A percentile compares a stretch with the other conserved stretches of the same genome.
phyloP scores from a whole-genome alignment of 1,284 basidiomycete genomes.

The Malassezia sympodialis region DNA sequence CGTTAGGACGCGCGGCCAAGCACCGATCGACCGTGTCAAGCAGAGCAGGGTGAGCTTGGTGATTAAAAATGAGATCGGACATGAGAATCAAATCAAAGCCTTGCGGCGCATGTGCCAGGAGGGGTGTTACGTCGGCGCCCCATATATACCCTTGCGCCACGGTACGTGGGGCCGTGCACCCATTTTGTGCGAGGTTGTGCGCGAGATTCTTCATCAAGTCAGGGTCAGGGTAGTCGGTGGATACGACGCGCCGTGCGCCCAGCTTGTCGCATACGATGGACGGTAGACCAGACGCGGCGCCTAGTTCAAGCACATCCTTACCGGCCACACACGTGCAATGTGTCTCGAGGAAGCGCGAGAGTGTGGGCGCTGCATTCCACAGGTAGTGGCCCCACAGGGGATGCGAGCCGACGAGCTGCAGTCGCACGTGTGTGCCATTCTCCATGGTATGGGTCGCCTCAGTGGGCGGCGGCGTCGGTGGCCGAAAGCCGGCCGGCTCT shows the following conservation, averaged over 20 bases:
- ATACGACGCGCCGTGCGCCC: constrained; percentile 55
- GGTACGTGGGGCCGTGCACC: constrained; percentile 45
- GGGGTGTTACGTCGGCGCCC: constrained; percentile 60
- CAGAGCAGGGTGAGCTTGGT: constrained; percentile 67
- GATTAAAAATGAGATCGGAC: constrained; percentile 77
- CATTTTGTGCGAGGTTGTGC: constrained; percentile 63
- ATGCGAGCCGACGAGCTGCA: constrained; percentile 73
- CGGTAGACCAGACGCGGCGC: constrained; percentile 82
- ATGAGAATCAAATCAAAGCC: constrained; percentile 72
- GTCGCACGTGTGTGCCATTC: constrained; percentile 35
- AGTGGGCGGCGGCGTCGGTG: constrained; percentile 39
- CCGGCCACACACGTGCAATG: constrained; percentile 51
- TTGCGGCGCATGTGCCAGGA: constrained; percentile 52
- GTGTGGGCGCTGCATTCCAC: constrained; percentile 54
- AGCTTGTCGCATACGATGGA: constrained; percentile 44
- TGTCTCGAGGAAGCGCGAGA: constrained; percentile 46
- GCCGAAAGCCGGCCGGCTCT: constrained; percentile 41
- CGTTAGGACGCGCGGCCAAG: constrained; percentile 26
- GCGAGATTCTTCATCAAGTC: constrained; percentile 67
- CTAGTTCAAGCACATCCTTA: constrained; percentile 68
- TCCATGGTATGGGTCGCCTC: constrained; percentile 25
- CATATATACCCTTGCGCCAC: constrained; percentile 66
- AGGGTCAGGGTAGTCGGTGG: constrained; percentile 86
- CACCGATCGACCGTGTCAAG: constrained; percentile 62
- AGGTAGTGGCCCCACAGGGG: constrained; percentile 84